These are phyloP conservation scores for Fusarium mangiferae DNA, from an alignment of 2,329 filamentous ascomycete genomes.

Conservation along the genomic window DNA sequence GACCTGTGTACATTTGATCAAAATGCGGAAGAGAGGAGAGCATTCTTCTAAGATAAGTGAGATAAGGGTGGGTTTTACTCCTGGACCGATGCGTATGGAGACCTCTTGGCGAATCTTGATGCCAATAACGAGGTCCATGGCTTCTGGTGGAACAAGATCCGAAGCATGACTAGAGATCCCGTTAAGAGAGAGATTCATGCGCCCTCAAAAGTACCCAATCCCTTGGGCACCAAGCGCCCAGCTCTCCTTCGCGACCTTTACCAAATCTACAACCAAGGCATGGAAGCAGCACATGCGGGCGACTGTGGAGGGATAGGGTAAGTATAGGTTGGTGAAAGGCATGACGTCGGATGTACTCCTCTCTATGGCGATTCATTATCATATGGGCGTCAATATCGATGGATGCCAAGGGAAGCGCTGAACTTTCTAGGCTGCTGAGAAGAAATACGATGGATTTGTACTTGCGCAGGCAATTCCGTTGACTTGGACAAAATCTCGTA, in stretches of 20 bases:
- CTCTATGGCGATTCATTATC: too few relatives aligned
- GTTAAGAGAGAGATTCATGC: not conserved
- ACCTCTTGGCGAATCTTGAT: constrained; percentile 53
- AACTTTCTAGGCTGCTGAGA: too few relatives aligned
- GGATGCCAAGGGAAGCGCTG: too few relatives aligned
- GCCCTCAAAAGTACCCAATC: not conserved
- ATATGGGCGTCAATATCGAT: not conserved
- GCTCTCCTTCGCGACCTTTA: constrained; percentile 1
- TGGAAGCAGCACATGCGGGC: not conserved
- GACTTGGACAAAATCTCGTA: not conserved
- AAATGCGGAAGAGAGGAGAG: not conserved
- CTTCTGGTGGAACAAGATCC: constrained; percentile 59
- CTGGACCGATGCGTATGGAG: constrained; percentile 58
- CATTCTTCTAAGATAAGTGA: constrained; percentile 42
- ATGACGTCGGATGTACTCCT: not conserved
- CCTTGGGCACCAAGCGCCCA: constrained; percentile 8
- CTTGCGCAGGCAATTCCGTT: too few relatives aligned
- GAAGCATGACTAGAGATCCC: constrained; percentile 49
- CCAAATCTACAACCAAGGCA: constrained; percentile 15
- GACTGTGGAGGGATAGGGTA: not conserved
- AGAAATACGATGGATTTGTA: not conserved
- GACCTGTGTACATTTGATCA: not conserved
- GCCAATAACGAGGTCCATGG: constrained; percentile 58
- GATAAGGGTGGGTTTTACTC: constrained; percentile 57
- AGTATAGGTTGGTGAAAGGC: not conserved